A percentile compares a stretch with the other conserved stretches of the same genome.
phyloP scores from a whole-genome alignment of 2,329 filamentous ascomycete species.

The Xylariaceae sp. region DNA sequence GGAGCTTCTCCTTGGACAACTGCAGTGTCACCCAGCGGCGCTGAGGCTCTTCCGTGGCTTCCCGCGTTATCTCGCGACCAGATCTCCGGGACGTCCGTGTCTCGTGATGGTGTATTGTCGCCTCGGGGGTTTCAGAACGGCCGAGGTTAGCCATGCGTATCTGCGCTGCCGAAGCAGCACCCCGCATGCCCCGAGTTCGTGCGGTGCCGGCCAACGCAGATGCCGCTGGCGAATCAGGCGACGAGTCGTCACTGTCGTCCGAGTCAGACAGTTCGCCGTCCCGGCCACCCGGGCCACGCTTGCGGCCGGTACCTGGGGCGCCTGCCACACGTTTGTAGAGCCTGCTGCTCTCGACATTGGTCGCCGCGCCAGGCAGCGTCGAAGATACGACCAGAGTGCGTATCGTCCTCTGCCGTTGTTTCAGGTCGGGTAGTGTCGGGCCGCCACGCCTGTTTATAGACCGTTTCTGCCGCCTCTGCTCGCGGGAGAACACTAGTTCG shows the following conservation, averaged over 20 bases:
- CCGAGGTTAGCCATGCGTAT: constrained; percentile 78
- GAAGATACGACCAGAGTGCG: constrained; percentile 88
- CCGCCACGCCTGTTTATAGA: constrained; percentile 92
- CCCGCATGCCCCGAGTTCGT: constrained; percentile 81
- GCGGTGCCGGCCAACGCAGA: constrained; percentile 72
- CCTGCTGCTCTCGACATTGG: constrained; percentile 74
- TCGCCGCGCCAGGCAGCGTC: constrained; percentile 80
- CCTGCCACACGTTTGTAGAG: constrained; percentile 74
- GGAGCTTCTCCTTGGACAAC: constrained; percentile 66
- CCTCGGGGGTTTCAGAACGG: constrained; percentile 86
- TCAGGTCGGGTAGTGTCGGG: constrained; percentile 89
- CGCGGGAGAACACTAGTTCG: constrained; percentile 86
- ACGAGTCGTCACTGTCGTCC: constrained; percentile 85
- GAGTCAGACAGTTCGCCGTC: constrained; percentile 79
- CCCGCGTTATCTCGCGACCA: constrained; percentile 58
- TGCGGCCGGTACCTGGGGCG: constrained; percentile 45
- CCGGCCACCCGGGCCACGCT: constrained; percentile 47
- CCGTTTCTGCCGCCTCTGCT: constrained; percentile 90
- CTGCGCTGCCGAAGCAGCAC: constrained; percentile 79
- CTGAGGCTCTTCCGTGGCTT: constrained; percentile 73
- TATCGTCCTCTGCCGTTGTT: constrained; percentile 88
- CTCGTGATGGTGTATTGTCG: constrained; percentile 65
- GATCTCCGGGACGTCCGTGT: constrained; percentile 60
- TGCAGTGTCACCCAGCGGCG: constrained; percentile 69
- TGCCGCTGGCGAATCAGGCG: constrained; percentile 76